Evolutionary conservation across 2,329 filamentous ascomycete genomes (phyloP).

Genomic region (Aureobasidium melanogenum): DNA sequence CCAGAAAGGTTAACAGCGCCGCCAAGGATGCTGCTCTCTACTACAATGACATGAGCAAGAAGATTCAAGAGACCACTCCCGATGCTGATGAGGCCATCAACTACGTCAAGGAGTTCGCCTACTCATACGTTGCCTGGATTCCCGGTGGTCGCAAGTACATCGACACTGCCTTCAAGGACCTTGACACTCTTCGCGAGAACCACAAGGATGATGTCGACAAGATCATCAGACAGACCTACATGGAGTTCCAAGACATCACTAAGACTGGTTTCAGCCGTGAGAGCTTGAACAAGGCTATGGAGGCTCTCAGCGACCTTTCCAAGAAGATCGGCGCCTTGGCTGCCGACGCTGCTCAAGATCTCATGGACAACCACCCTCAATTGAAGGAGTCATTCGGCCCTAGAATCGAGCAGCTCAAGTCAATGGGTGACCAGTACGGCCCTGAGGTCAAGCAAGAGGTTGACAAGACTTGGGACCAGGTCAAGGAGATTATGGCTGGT

Average conservation of each 20-base stretch:
- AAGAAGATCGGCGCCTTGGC: constrained; percentile 55
- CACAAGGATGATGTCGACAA: constrained; percentile 62
- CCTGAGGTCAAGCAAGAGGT: constrained; percentile 70
- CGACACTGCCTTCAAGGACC: constrained; percentile 60
- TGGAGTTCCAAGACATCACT: constrained; percentile 53
- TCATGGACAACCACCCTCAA: constrained; percentile 65
- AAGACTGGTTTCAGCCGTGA: constrained; percentile 55
- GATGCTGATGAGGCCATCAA: constrained; percentile 55
- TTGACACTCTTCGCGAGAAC: constrained; percentile 58
- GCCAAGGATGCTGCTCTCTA: constrained; percentile 51
- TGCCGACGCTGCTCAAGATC: constrained; percentile 53
- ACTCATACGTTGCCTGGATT: constrained; percentile 62
- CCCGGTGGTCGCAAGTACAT: constrained; percentile 62
- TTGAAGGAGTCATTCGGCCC: constrained; percentile 64
- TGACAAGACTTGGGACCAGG: constrained; percentile 60
- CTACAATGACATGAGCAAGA: constrained; percentile 51
- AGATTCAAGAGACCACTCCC: constrained; percentile 47
- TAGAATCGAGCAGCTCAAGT: constrained; percentile 59
- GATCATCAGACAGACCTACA: constrained; percentile 59
- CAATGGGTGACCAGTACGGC: constrained; percentile 60
- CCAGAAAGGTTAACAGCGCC: constrained; percentile 24
- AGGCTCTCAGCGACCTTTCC: constrained; percentile 42
- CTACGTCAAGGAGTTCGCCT: constrained; percentile 57
- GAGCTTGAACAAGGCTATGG: constrained; percentile 52
- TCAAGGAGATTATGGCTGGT: constrained; percentile 53